Percentiles rank a stretch among this genome's conserved stretches.
phyloP scores from a whole-genome alignment of 306 rosid species.

The Dryas alaskensis region DNA sequence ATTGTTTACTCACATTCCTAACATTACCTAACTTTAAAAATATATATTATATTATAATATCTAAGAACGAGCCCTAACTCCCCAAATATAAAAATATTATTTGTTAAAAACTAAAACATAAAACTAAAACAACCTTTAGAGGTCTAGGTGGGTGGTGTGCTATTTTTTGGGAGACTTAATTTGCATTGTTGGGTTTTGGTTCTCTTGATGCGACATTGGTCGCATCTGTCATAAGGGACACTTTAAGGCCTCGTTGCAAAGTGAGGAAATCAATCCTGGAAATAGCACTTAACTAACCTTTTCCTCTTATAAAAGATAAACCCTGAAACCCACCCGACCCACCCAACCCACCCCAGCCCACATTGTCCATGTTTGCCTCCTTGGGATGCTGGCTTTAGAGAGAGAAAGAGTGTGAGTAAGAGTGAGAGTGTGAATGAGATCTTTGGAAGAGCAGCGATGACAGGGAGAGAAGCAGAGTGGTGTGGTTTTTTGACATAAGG shows the following conservation, averaged over 20 bases:
- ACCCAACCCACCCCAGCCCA: constrained; percentile 2
- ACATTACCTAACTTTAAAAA: constrained; percentile 15
- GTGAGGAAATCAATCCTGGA: constrained; percentile 4
- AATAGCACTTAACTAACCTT: background rate
- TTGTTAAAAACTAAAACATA: background rate
- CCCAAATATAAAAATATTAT: constrained; percentile 2
- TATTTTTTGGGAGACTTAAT: background rate
- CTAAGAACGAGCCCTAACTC: background rate
- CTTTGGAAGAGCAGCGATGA: no score
- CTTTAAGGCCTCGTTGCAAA: background rate
- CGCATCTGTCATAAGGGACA: background rate
- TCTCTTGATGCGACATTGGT: no score
- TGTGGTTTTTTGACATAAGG: background rate
- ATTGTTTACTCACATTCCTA: constrained; percentile 33
- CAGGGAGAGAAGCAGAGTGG: background rate
- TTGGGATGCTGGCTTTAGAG: constrained; percentile 14
- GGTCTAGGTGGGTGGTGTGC: background rate
- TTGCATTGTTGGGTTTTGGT: background rate
- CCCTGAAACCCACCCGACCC: background rate
- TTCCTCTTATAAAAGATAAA: background rate
- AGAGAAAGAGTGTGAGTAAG: background rate
- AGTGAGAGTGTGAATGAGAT: background rate
- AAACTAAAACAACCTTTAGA: background rate
- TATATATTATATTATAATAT: background rate
- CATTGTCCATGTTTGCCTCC: background rate